Evolutionary conservation across 2,329 filamentous ascomycete genomes (phyloP), one percentile per base, ranked within the genome.

Genomic region (Exophiala sp.): DNA sequence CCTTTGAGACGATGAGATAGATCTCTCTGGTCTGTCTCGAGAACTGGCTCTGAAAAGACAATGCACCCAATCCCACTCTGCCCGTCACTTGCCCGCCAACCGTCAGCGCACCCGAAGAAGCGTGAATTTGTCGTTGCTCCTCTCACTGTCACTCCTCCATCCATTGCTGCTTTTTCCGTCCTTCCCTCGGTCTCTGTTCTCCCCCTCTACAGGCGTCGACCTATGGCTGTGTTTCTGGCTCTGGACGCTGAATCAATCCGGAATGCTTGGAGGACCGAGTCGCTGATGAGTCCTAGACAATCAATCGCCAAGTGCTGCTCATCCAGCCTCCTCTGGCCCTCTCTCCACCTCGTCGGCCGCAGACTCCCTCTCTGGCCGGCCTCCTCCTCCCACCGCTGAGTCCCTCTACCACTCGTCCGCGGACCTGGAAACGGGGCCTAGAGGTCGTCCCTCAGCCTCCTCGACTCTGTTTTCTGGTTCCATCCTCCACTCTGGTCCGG

Each of bases 51-150:
- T 21, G 35, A 38, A 35, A 43, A 42, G 41, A n/a, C 41, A 55
- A 48, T 50, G 52, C 52, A 46, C 46, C 52, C 52, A 55, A 55
- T 55, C 44, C 52, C 32, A 48, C 41, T 41, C 48, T 49, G 50
- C 32, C 43, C 32, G n/a, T n/a, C 19, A 32, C 14, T 22, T 30
- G 39, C 39, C 50, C 41, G 37, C 49, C 53, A 52, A 49, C 53
- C 53, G 48, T 37, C 34, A 37, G n/a, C 34, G 34, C 34, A 37
- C 7, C 34, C 34, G 34, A 18, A 37, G 34, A 37, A 37, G 13
- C 34, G 14, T 37, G 34, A 19, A 37, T 37, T 3, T n/a, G 29
- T 32, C 29, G 6, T 32, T 32, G 29, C 3, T 3, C 11, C 29
- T 32, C 11, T 3, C 3, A 32, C 18, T 14, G 32, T 46, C 29